Evolutionary conservation across 805 yeast genomes (phyloP).

Genomic region (Nakazawaea pomicola): DNA sequence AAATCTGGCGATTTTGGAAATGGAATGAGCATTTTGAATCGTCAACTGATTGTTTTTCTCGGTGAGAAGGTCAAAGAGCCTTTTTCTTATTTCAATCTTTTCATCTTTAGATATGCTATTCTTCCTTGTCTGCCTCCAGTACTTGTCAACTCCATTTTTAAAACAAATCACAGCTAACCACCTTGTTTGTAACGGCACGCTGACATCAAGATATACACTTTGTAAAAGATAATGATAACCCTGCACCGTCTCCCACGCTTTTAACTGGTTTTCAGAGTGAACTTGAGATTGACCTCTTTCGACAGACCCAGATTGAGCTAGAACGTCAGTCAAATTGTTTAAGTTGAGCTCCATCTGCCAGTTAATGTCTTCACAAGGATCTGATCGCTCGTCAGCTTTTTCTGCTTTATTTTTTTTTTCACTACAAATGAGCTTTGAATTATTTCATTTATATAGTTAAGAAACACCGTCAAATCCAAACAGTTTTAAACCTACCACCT

Average conservation of each 20-base stretch:
- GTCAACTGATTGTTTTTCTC: constrained; percentile 73
- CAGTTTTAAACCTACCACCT: constrained; percentile 69
- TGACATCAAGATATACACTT: constrained; percentile 54
- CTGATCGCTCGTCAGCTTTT: not conserved
- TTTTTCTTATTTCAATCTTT: constrained; percentile 53
- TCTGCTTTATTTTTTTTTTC: not conserved
- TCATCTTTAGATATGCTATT: constrained; percentile 57
- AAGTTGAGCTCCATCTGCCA: constrained; percentile 20
- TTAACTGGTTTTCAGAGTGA: constrained; percentile 64
- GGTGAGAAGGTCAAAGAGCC: constrained; percentile 51
- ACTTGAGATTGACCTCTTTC: constrained; percentile 49
- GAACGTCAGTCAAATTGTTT: constrained; percentile 27
- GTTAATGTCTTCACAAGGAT: too few species aligned
- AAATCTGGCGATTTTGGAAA: constrained; percentile 69
- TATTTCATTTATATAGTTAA: too few species aligned
- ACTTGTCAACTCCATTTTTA: constrained; percentile 81
- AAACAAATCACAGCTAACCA: constrained; percentile 87
- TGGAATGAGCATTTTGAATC: constrained; percentile 80
- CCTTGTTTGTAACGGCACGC: constrained; percentile 59
- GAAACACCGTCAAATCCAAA: too few species aligned
- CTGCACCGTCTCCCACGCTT: constrained; percentile 60
- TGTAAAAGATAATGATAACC: constrained; percentile 29
- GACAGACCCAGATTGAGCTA: constrained; percentile 46
- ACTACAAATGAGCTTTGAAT: too few species aligned
- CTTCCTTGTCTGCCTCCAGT: constrained; percentile 72